Evolutionary conservation across 371 early-diverging fungal genomes (phyloP).

Genomic region (Mucor irregularis): DNA sequence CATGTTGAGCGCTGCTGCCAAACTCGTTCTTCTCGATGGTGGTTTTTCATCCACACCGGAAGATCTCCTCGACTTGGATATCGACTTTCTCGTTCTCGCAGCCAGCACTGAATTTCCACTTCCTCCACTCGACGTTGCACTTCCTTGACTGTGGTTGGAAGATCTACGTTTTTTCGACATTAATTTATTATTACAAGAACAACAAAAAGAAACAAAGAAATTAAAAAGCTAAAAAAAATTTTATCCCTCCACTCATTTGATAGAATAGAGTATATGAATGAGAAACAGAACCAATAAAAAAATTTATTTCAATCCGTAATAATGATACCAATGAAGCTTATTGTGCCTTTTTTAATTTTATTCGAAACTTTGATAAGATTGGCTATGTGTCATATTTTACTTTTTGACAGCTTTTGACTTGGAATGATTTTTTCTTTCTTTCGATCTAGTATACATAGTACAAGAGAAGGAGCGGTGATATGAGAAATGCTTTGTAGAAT

Average conservation of each 20-base stretch:
- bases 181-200: background rate
- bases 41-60: slow-evolving; percentile 21
- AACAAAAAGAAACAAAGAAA: background rate
- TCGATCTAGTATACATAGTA: too few relatives aligned
- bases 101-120: background rate
- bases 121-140: background rate
- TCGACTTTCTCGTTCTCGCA: slow-evolving; percentile 32
- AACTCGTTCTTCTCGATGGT: slow-evolving; percentile 9
- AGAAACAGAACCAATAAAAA: slow-evolving; percentile 6
- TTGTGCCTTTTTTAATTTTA: background rate
- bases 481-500: too few relatives aligned
- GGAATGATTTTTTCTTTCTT: too few relatives aligned
- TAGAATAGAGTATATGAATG: background rate
- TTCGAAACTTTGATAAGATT: too few relatives aligned
- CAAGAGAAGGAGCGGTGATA: too few relatives aligned
- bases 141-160: slow-evolving; percentile 2
- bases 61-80: slow-evolving; percentile 36
- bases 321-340: background rate
- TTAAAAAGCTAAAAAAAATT: background rate
- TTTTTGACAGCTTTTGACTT: too few relatives aligned
- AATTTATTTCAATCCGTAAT: background rate
- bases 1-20: slow-evolving; percentile 15
- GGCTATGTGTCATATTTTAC: too few relatives aligned
- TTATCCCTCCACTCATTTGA: background rate
- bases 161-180: slow-evolving; percentile 16